Conservation (phyloP, 345 rosid genomes). For the Euphorbia lathyris region DNA sequence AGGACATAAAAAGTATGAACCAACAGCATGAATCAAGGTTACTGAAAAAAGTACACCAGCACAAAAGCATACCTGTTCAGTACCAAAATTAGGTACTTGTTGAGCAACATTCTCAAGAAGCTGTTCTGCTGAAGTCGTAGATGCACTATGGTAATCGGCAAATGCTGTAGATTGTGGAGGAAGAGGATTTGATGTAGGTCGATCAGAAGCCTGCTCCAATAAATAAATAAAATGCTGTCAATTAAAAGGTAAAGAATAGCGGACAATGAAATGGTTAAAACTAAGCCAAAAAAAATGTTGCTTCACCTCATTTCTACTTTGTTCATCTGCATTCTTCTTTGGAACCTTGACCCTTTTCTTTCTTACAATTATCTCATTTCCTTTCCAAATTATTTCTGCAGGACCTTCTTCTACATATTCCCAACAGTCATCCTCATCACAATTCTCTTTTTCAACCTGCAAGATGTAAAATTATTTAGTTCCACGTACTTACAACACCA, state of each 20-base stretch:
- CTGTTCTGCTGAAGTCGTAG: conserved; percentile 57
- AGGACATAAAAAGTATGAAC: neutral
- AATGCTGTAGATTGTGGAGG: conserved; percentile 72
- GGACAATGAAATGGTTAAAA: neutral
- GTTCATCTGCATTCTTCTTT: conserved; percentile 46
- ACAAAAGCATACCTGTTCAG: conserved; percentile 62
- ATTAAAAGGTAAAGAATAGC: neutral
- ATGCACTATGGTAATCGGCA: conserved; percentile 41
- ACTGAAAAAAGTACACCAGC: neutral
- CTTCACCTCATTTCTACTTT: conserved; percentile 47
- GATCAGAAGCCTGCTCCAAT: conserved; percentile 51
- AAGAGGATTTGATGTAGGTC: conserved; percentile 92
- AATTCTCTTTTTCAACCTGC: conserved; percentile 44
- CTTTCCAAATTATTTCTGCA: conserved; percentile 84
- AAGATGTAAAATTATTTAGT: conserved; percentile 1
- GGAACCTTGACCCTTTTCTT: conserved; percentile 79
- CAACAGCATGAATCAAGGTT: neutral
- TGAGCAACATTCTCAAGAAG: conserved; percentile 69
- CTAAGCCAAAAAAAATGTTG: neutral
- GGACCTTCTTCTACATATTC: conserved; percentile 89
- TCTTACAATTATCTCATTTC: conserved; percentile 77
- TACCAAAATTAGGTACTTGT: conserved; percentile 91
- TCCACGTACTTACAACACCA: neutral
- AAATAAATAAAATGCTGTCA: neutral
- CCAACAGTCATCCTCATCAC: conserved; percentile 63